phyloP scores from a whole-genome alignment of 2,329 filamentous ascomycete genomes.

The Emydomyces testavorans region DNA sequence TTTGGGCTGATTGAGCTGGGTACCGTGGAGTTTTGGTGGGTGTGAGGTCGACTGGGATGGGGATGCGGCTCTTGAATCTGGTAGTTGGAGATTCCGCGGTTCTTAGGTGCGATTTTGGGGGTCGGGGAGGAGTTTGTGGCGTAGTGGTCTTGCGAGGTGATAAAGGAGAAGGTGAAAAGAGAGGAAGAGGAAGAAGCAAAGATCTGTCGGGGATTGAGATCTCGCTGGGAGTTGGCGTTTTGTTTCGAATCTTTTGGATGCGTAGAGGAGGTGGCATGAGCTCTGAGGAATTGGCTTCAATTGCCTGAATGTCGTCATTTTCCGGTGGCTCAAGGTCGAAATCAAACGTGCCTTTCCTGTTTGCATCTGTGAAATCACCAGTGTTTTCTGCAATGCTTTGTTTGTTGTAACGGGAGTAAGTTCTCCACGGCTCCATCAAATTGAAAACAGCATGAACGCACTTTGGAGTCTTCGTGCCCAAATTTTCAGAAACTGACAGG shows the following conservation, averaged over 20 bases:
- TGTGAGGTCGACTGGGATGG: slow-evolving; percentile 1
- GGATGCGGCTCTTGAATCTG: not conserved
- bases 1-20: not conserved
- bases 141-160: not conserved
- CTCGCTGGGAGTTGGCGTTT: slow-evolving; percentile 1
- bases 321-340: not conserved
- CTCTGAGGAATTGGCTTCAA: not conserved
- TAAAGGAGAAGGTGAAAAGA: slow-evolving; percentile 8
- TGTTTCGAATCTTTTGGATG: slow-evolving; percentile 19
- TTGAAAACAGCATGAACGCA: slow-evolving; percentile 1
- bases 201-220: slow-evolving; percentile 7
- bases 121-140: not conserved
- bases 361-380: not conserved
- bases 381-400: not conserved
- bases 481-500: no score
- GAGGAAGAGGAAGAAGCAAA: slow-evolving; percentile 2
- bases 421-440: slow-evolving; percentile 9
- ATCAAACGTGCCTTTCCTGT: not conserved
- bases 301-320: slow-evolving; percentile 1
- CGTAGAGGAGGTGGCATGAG: slow-evolving; percentile 23
- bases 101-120: not conserved
- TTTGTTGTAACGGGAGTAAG: not conserved
- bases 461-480: not conserved
- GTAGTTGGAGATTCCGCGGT: not conserved
- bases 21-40: not conserved